Evolutionary conservation across 352 stramenopile genomes (phyloP).

Genomic region (Pythium dissotocum): DNA sequence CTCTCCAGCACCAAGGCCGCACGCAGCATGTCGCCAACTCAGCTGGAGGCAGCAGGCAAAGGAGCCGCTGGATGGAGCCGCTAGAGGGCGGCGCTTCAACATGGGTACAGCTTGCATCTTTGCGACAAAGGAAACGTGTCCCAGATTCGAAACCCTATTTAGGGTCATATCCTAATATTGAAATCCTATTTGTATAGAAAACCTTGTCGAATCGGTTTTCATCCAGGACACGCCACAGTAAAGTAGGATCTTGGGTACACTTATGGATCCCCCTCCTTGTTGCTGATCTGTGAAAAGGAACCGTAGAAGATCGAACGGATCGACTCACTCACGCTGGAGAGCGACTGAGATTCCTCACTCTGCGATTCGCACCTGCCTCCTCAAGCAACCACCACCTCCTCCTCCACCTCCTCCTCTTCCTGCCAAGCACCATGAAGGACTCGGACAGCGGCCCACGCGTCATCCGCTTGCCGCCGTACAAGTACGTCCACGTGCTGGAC

Average conservation of each 20-base stretch:
- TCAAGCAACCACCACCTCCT: constrained; percentile 6
- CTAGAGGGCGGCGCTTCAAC: background rate
- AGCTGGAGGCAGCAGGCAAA: background rate
- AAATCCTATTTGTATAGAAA: background rate
- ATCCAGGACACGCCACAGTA: constrained; percentile 3
- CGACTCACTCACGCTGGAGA: background rate
- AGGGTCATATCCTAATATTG: background rate
- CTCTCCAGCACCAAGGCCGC: background rate
- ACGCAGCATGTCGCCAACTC: background rate
- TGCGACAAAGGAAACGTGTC: background rate
- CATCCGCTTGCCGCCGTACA: constrained; percentile 76
- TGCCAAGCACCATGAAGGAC: constrained; percentile 13
- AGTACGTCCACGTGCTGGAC: constrained; percentile 84
- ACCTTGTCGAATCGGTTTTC: background rate
- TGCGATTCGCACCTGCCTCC: constrained; percentile 7
- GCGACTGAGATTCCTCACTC: constrained; percentile 11
- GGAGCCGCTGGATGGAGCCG: background rate
- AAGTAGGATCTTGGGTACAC: constrained; percentile 17
- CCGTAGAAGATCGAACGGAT: constrained; percentile 14
- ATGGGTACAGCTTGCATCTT: background rate
- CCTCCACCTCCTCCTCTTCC: background rate
- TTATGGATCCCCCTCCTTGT: background rate
- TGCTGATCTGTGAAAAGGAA: constrained; percentile 4
- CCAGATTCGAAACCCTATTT: background rate
- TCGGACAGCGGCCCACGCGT: constrained; percentile 55